Evolutionary conservation across 2,329 filamentous ascomycete species (phyloP), one percentile per base, ranked within the genome.

Genomic region (Monosporascus ibericus): DNA sequence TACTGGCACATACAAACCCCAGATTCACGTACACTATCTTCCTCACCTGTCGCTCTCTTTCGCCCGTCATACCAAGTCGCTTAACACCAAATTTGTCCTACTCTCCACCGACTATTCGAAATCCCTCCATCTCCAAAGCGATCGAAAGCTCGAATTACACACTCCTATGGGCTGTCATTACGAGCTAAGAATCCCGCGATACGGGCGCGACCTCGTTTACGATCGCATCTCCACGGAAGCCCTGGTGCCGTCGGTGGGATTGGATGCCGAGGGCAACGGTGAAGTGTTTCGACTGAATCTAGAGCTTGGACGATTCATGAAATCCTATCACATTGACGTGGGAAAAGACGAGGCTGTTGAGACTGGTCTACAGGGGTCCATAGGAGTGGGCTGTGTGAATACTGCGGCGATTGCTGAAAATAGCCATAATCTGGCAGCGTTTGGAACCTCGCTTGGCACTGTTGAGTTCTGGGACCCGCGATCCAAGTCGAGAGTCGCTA

Each of bases 401-500:
- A 86, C 86, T 7, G 92, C 85, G 14, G 87, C 92, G 3, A 83
- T 96, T 55, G 94, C 94, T 3, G 90, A 96, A 66, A 81, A 86
- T 40, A 92, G 88, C 47, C 94, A 99, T 68, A 94, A 94, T 52
- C 77, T 99, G 5, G 79, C 92, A 36, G 92, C 92, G 0, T 99
- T 99, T 63, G 94, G 95, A 49, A 99, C 94, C 1, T 92, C 90
- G 3, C 75, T 94, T 52, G 92, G 94, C n/a, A 96, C 92, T 1
- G 90, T 97, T 25, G 94, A 99, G 67, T 92, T 97, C 65, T 99
- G 92, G 90, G 94, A 99, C 67, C 82, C 92, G 1, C 82, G 94
- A 54, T 91, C 88, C 30, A 87, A 90, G 65, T 87, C 86, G 51
- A 80, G 90, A 52, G 87, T 92, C 11, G 92, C 90, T 17, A 79